These are phyloP conservation scores for Boechera stricta DNA, from an alignment of 345 rosid genomes.

Conservation along the genomic window DNA sequence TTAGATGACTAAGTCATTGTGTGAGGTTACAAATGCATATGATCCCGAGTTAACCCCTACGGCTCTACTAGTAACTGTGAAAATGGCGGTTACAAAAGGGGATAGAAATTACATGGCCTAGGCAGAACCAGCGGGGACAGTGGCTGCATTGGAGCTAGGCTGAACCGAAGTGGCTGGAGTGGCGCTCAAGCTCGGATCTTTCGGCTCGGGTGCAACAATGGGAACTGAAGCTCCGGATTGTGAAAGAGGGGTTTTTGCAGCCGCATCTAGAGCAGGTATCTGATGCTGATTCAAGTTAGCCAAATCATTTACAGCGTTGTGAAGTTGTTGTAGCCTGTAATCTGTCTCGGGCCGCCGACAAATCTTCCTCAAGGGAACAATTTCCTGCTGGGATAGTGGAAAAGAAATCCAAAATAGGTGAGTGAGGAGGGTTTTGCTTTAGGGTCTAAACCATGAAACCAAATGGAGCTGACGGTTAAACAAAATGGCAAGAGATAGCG, in stretches of 20 bases:
- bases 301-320: slow-evolving; percentile 57
- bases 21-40: slow-evolving; percentile 30
- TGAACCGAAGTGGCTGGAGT: slow-evolving; percentile 37
- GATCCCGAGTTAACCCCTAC: slow-evolving; percentile 40
- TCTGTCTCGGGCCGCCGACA: slow-evolving; percentile 99
- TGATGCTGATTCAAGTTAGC: slow-evolving; percentile 46
- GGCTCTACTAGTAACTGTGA: slow-evolving; percentile 40
- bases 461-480: slow-evolving; percentile 16
- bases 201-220: slow-evolving; percentile 24
- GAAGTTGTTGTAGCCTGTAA: slow-evolving; percentile 97
- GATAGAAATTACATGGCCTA: slow-evolving; percentile 28
- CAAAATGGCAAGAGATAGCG: background rate
- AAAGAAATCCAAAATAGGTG: slow-evolving; percentile 39
- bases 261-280: slow-evolving; percentile 31
- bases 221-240: slow-evolving; percentile 34
- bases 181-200: slow-evolving; percentile 32
- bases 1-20: slow-evolving; percentile 38
- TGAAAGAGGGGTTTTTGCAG: slow-evolving; percentile 29
- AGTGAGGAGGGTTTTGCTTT: slow-evolving; percentile 30
- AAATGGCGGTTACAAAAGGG: slow-evolving; percentile 31
- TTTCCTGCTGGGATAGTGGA: slow-evolving; percentile 66
- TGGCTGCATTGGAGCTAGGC: slow-evolving; percentile 36
- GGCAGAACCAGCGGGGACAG: slow-evolving; percentile 36
- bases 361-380: slow-evolving; percentile 91
- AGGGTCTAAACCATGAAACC: slow-evolving; percentile 17